Conservation (phyloP, 108 stramenopile genomes). For the Parietichytrium sp. region DNA sequence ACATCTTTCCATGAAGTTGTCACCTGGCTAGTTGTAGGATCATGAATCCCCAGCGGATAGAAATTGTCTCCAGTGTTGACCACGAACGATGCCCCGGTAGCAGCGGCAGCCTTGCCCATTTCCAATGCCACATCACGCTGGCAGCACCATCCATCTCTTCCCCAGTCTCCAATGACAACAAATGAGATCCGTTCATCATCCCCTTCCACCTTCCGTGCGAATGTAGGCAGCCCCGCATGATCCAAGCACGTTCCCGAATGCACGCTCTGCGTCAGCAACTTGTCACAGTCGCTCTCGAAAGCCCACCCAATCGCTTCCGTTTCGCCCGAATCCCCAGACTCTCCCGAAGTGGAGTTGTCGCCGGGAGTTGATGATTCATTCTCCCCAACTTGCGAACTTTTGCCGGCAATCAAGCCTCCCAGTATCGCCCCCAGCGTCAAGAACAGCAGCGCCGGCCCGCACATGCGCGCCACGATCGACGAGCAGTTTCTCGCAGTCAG, state of each 20-base stretch:
- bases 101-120: background rate
- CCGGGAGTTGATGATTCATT: no score
- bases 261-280: background rate
- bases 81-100: background rate
- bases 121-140: slow-evolving; percentile 33
- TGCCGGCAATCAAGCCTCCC: background rate
- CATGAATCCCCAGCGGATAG: background rate
- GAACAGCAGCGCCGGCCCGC: slow-evolving; percentile 14
- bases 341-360: no score
- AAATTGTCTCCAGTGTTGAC: slow-evolving; percentile 29
- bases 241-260: background rate
- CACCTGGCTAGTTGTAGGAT: background rate
- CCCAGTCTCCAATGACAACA: slow-evolving; percentile 25
- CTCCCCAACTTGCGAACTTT: background rate
- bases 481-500: no score
- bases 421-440: slow-evolving; percentile 4
- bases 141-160: slow-evolving; percentile 12
- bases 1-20: background rate
- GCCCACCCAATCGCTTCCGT: background rate
- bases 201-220: background rate
- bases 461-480: background rate
- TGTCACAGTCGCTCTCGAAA: background rate
- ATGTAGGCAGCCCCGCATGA: background rate
- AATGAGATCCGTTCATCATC: background rate
- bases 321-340: no score